These are phyloP conservation scores for Penicillium psychrosexuale DNA, from an alignment of 2,329 filamentous ascomycete species.

Conservation along the genomic window DNA sequence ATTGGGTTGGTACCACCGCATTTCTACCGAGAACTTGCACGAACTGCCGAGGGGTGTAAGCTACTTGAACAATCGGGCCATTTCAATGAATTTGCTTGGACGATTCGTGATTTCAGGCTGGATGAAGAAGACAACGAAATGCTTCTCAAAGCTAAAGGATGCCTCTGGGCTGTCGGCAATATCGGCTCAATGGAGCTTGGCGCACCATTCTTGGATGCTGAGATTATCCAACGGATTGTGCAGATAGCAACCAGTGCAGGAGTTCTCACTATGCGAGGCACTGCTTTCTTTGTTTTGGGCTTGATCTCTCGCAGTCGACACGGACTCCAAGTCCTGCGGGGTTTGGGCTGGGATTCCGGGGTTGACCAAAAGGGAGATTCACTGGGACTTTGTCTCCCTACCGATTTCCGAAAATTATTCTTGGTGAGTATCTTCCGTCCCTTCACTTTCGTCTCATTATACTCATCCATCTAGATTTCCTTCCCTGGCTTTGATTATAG, in stretches of 20 bases:
- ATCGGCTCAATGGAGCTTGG: slow-evolving; percentile 98
- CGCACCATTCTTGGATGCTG: slow-evolving; percentile 83
- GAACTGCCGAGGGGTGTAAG: slow-evolving; percentile 87
- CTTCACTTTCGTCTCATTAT: background rate
- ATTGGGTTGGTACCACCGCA: slow-evolving; percentile 77
- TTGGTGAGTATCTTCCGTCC: slow-evolving; percentile 53
- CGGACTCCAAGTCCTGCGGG: slow-evolving; percentile 84
- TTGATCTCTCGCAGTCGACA: slow-evolving; percentile 89
- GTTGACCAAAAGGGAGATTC: slow-evolving; percentile 78
- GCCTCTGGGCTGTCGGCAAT: slow-evolving; percentile 95
- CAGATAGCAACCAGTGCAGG: slow-evolving; percentile 82
- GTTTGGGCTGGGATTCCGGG: slow-evolving; percentile 90
- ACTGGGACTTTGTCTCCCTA: slow-evolving; percentile 81
- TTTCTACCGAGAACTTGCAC: slow-evolving; percentile 92
- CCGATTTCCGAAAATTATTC: slow-evolving; percentile 73
- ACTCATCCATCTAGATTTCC: slow-evolving; percentile 33
- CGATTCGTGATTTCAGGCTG: slow-evolving; percentile 82
- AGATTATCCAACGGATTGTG: slow-evolving; percentile 84
- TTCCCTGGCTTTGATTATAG: slow-evolving; percentile 42
- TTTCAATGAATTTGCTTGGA: slow-evolving; percentile 87
- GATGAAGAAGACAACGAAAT: slow-evolving; percentile 80
- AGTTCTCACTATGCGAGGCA: slow-evolving; percentile 89
- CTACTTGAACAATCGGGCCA: slow-evolving; percentile 89
- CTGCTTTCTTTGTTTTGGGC: slow-evolving; percentile 92
- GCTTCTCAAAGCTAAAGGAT: slow-evolving; percentile 92